Evolutionary conservation across 2,329 filamentous ascomycete species (phyloP).

Genomic region (Aspergillus sojae): DNA sequence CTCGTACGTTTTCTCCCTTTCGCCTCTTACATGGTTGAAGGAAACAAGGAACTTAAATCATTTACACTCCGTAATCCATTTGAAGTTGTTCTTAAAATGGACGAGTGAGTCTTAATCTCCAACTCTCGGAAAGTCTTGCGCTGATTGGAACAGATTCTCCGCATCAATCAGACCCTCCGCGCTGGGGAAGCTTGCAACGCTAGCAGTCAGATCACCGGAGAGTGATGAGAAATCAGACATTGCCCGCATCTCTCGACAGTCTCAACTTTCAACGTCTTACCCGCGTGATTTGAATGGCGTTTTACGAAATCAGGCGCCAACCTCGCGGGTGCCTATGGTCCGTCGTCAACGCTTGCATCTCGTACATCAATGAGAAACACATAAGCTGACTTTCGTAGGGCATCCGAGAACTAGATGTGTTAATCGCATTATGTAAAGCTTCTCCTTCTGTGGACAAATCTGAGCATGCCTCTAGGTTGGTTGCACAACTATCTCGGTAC

Average conservation of each 20-base stretch:
- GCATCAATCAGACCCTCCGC: slow-evolving; percentile 44
- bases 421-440: slow-evolving; percentile 88
- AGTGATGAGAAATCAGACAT: slow-evolving; percentile 37
- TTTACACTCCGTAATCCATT: not conserved
- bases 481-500: slow-evolving; percentile 79
- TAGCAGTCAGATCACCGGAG: slow-evolving; percentile 41
- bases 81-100: slow-evolving; percentile 26
- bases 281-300: slow-evolving; percentile 39
- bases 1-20: not conserved
- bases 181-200: slow-evolving; percentile 46
- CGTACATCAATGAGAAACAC: not conserved
- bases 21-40: not conserved
- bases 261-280: slow-evolving; percentile 25
- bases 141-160: slow-evolving; percentile 31
- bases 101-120: slow-evolving; percentile 29
- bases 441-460: slow-evolving; percentile 72
- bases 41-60: not conserved
- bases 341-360: slow-evolving; percentile 10
- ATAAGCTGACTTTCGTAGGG: slow-evolving; percentile 57
- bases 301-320: slow-evolving; percentile 38
- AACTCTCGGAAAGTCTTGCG: slow-evolving; percentile 1
- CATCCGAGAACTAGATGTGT: slow-evolving; percentile 86
- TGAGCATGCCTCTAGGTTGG: slow-evolving; percentile 75
- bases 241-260: slow-evolving; percentile 37
- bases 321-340: slow-evolving; percentile 45